Evolutionary conservation across 208 protist species (phyloP).

Genomic region (Trichomonas gallinae): DNA sequence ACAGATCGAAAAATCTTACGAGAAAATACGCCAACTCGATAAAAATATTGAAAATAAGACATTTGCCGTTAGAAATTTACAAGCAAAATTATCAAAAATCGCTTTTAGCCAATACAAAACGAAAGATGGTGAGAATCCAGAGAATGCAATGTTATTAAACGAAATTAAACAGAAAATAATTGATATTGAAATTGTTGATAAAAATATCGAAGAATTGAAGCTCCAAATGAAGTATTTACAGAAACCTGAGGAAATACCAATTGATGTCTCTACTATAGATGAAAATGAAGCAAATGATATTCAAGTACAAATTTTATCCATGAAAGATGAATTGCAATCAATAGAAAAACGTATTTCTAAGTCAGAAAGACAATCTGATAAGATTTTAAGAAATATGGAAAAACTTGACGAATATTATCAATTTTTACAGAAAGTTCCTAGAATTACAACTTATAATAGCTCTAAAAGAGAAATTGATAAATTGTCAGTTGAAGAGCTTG

Average conservation of each 20-base stretch:
- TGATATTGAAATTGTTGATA: background rate
- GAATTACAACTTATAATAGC: background rate
- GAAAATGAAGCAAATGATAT: background rate
- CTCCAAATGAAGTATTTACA: background rate
- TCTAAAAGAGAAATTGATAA: background rate
- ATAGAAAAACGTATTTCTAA: background rate
- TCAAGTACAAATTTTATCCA: background rate
- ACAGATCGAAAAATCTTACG: background rate
- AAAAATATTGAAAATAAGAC: background rate
- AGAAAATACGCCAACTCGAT: background rate
- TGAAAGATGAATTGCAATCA: background rate
- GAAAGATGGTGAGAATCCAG: background rate
- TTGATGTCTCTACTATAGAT: background rate
- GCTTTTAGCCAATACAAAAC: background rate
- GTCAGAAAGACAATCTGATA: background rate
- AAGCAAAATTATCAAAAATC: background rate
- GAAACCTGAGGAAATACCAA: background rate
- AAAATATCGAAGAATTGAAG: background rate
- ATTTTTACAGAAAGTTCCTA: background rate
- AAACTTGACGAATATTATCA: background rate
- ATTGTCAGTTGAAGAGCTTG: background rate
- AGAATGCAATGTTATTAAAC: background rate
- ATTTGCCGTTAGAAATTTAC: background rate
- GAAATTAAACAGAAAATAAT: background rate
- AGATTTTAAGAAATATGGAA: background rate